Evolutionary conservation across 495 filamentous ascomycete species (phyloP), one percentile per base, ranked within the genome.

Genomic region (Recurvomyces mirabilis): DNA sequence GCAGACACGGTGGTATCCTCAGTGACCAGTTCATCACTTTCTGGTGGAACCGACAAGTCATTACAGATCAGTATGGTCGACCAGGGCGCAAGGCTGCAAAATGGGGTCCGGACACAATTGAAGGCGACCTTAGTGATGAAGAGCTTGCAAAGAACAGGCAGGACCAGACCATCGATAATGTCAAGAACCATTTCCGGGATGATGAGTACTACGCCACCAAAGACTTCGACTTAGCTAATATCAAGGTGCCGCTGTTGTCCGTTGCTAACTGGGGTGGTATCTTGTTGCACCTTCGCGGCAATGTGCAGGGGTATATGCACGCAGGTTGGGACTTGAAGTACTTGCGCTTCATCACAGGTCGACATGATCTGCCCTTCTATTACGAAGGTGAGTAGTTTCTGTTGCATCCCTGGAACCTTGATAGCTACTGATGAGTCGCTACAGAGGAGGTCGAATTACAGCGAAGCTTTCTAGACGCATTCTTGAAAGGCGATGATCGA

Each of bases 291-390:
- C 63, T 81, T 14, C 65, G 78, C 3, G 79, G 79, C 1, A 83
- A 83, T 46, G 68, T 83, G 5, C 64, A 78, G 48, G 79, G 78
- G 0, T 83, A 66, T 45, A 68, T 62, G 4, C 61, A 73, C 35
- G 75, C 77, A 0, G 73, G 75, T 0, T 78, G 74, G 1, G 62
- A 72, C 38, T 57, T 74, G 32, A 83, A 83, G 56, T 82, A 77
- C 47, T 60, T 82, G 4, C 69, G 78, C 9, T 77, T 81, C 54
- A 77, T 83, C 49, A 76, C 72, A 0, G 79, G 79, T 10, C 69
- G 79, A 0, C 79, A 84, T 50, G 79, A 84, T 51, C 64, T 84
- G 5, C 79, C 79, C 0, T 82, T 84, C 60, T 84, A 81, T 60
- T 81, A 79, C 47, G 49, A 67, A 2, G n/a, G n/a, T n/a, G n/a